These are phyloP conservation scores for Geotrichum aggregatum DNA, from an alignment of 1,139 yeast species.

Conservation along the genomic window DNA sequence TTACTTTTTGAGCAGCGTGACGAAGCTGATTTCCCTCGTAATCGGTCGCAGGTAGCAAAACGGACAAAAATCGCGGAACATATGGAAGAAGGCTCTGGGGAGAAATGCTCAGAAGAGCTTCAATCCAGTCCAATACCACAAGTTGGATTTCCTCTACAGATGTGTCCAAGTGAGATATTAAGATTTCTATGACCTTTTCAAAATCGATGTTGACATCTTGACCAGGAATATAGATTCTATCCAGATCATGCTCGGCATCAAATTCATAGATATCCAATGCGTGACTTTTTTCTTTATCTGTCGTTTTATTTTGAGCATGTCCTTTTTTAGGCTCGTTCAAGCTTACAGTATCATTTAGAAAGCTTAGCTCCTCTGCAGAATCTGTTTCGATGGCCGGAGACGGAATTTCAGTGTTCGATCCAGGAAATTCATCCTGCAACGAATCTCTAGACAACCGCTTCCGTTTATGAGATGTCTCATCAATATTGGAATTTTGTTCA, in stretches of 20 bases:
- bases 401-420: neutral
- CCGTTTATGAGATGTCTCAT: too few relatives aligned
- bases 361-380: neutral
- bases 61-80: constrained; percentile 56
- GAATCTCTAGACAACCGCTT: too few relatives aligned
- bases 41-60: constrained; percentile 54
- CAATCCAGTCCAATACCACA: constrained; percentile 80
- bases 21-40: constrained; percentile 50
- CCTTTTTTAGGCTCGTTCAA: neutral
- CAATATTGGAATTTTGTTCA: too few relatives aligned
- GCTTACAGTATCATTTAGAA: neutral
- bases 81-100: constrained; percentile 71
- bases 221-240: constrained; percentile 72
- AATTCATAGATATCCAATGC: constrained; percentile 1
- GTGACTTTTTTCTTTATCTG: neutral
- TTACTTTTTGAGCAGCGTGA: constrained; percentile 52
- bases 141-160: constrained; percentile 73
- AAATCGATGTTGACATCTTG: constrained; percentile 83
- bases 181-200: constrained; percentile 71
- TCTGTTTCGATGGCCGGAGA: neutral
- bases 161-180: constrained; percentile 71
- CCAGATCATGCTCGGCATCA: constrained; percentile 39
- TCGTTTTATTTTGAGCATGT: neutral
- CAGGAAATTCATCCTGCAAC: too few relatives aligned
- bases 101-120: constrained; percentile 65